Base-by-base conservation (phyloP, 2,329 filamentous ascomycete genomes). In the Atkinsonella texensis region DNA sequence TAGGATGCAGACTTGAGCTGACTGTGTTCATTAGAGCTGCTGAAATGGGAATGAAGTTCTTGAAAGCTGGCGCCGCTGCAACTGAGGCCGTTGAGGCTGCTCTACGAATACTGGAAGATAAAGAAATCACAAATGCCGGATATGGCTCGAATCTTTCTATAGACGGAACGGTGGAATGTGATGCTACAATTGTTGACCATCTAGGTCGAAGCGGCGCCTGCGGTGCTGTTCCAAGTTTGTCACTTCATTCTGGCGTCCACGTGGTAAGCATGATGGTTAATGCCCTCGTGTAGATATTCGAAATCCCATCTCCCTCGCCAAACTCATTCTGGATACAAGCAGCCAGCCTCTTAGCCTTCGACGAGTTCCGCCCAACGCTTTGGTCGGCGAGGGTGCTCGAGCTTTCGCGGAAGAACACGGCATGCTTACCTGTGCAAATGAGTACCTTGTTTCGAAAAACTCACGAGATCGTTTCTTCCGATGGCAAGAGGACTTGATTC, bases 111-210 rank as follows among this genome's bases (percentile, higher is more conserved):
- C 80, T 98, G 17, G 93, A 98, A 69, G 88, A 98, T 64, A 84
- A 86, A 52, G 89, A 96, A 61, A 94, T 98, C 58, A 98, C 94
- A 38, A 98, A 98, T 65, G 87, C 91, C 39, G 93, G 93, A 0
- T 97, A 87, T 64, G 93, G 94, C 46, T 98, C 93, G 69, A 98
- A 98, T 61, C 73, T 98, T 23, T 84, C 88, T 44, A 87, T 95
- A 56, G 85, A 96, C 59, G 93, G 93, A 1, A 80, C 83, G 1
- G 93, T 97, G 12, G 93, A 98, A 66, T 94, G 90, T 59, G 93
- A 98, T 72, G 93, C 93, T 51, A 90, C 89, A 0, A 80, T 98
- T 50, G 86, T 98, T 41, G 90, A 98, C 62, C 87, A 97, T 64
- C 73, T 84, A 48, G 93, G 94, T 42, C 83, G 89, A 57, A 97